phyloP scores from a whole-genome alignment of 208 protist species.

The Trichomonas tenax region DNA sequence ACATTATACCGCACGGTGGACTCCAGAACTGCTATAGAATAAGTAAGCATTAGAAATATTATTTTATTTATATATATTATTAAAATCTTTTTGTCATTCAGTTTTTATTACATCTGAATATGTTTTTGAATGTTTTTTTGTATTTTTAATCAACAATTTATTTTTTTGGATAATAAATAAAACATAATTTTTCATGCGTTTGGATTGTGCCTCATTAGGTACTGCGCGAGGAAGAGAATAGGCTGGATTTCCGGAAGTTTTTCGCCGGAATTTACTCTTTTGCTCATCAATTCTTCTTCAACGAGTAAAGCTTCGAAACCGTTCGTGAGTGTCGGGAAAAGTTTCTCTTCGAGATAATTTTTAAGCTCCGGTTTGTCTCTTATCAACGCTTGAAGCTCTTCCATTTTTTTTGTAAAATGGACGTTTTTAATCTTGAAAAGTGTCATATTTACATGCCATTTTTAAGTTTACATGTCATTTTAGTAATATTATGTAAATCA shows the following conservation, averaged over 20 bases:
- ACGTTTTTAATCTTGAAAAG: too few species aligned
- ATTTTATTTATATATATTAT: not conserved
- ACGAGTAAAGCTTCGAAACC: not conserved
- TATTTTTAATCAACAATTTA: not conserved
- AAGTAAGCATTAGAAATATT: not conserved
- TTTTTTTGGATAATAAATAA: too few species aligned
- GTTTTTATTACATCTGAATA: not conserved
- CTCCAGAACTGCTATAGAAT: not conserved
- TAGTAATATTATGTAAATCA: too few species aligned
- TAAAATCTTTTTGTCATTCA: not conserved
- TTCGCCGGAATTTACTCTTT: not conserved
- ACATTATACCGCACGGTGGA: not conserved
- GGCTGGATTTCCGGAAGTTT: not conserved
- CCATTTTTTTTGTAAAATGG: conserved; percentile 11
- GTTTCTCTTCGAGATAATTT: not conserved
- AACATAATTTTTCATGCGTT: not conserved
- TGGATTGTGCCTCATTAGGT: not conserved
- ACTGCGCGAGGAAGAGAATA: not conserved
- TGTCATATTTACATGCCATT: too few species aligned
- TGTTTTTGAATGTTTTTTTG: not conserved
- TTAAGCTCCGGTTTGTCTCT: conserved; percentile 1
- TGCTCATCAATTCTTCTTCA: not conserved
- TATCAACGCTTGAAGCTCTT: not conserved
- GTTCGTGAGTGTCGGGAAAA: not conserved
- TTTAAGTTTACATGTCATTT: too few species aligned